Evolutionary conservation across 164 flowering plant species (phyloP), one percentile per base, ranked within the genome.

Genomic region (Piper longum): DNA sequence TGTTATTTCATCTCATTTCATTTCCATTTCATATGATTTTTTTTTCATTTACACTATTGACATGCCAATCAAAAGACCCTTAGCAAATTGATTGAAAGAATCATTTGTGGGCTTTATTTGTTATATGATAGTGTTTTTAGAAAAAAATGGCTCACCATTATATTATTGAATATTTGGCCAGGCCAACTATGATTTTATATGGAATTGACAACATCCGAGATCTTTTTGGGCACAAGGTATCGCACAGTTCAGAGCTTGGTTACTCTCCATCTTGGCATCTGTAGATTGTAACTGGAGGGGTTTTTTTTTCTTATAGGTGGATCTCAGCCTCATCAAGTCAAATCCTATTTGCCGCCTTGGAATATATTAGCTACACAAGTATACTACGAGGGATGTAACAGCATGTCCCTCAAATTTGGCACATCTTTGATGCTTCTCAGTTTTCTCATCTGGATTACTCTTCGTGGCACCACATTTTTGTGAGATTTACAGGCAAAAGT

Each of bases 211-310:
- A 90, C 83, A 93, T 91, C 52, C 66, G 97, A 41, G 97, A 93
- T 77, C 93, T 93, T n/a, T 93, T 93, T 60, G 99, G 99, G 0
- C 97, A 83, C 75, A 93, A 88, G 89, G 96, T 93, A 83, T 41
- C 6, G 16, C 67, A 41, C 16, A 4, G 36, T 16, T 62, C 18
- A 55, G 4, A 48, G 51, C 40, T 62, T 16, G 43, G 18, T 40
- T 17, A 9, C 36, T 41, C 44, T 2, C 16, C 16, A 45, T 17
- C 3, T 18, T 57, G 3, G 54, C 48, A 36, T 2, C 43, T 43
- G 36, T 9, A 19, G 41, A n/a, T 48, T 18, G 45, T 8, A 12
- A 17, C 14, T 16, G n/a, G 16, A 44, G 9, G 54, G 11, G 36
- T 12, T 5, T 26, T 55, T 62, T 72, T 14, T 36, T 57, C 18